These are phyloP conservation scores for Chrysopogon serrulatus DNA, from an alignment of 176 grass and related monocot genomes.

Conservation along the genomic window DNA sequence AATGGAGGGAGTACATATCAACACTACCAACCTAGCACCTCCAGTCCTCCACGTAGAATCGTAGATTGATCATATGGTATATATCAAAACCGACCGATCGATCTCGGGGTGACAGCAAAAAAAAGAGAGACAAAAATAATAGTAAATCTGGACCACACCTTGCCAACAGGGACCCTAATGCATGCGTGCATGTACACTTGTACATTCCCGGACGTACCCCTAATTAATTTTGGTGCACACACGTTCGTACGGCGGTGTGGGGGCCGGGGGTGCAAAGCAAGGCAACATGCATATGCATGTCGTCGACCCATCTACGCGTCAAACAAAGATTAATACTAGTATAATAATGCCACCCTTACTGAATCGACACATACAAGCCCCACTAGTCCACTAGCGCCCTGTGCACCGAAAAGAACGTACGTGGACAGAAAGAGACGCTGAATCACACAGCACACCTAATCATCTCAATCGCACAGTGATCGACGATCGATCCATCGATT, in stretches of 20 bases:
- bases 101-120: too few species aligned
- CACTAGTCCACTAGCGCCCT: neutral
- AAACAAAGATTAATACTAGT: neutral
- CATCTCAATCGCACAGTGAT: too few species aligned
- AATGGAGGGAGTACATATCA: too few species aligned
- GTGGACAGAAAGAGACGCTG: neutral
- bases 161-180: neutral
- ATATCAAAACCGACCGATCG: too few species aligned
- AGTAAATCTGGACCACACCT: too few species aligned
- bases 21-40: too few species aligned
- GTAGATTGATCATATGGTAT: too few species aligned
- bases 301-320: neutral
- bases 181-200: neutral
- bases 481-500: too few species aligned
- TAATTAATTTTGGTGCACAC: neutral
- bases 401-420: neutral
- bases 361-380: neutral
- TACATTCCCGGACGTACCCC: neutral
- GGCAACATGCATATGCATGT: neutral
- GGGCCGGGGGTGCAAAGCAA: neutral
- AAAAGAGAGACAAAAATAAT: too few species aligned
- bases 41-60: too few species aligned
- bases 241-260: neutral
- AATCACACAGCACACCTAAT: neutral
- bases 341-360: neutral